A percentile compares a stretch with the other conserved stretches of the same genome.
These are phyloP conservation scores for Gossypium lobatum DNA, from an alignment of 441 rosid genomes.

Conservation along the genomic window DNA sequence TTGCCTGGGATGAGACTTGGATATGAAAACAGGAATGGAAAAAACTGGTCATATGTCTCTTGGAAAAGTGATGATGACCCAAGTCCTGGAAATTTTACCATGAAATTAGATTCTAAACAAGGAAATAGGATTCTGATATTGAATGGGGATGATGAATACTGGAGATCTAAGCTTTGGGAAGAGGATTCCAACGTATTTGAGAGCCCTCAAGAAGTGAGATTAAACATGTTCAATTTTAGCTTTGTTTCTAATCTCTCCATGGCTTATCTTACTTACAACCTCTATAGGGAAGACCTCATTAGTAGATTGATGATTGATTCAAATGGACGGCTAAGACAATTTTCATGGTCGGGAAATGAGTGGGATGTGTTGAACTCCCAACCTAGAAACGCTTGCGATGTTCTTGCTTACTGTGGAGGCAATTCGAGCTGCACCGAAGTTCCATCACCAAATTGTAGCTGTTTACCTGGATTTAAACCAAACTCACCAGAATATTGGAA, in stretches of 20 bases:
- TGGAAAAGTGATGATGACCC: slow-evolving; percentile 20
- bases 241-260: neutral
- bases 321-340: neutral
- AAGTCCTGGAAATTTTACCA: slow-evolving; percentile 12
- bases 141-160: neutral
- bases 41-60: neutral
- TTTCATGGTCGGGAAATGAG: neutral
- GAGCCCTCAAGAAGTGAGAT: neutral
- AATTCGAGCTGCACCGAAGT: neutral
- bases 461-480: slow-evolving; percentile 10
- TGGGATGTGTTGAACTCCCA: neutral
- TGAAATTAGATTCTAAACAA: neutral
- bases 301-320: neutral
- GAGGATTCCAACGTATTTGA: neutral
- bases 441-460: neutral
- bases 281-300: neutral
- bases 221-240: neutral
- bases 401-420: neutral
- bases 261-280: neutral
- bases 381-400: neutral
- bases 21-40: neutral
- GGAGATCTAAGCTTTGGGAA: slow-evolving; percentile 11
- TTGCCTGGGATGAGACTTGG: slow-evolving; percentile 23
- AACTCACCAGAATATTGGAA: neutral
- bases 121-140: neutral